These are phyloP conservation scores for Cicer chorassanicum DNA, from an alignment of 306 rosid genomes.

Conservation along the genomic window DNA sequence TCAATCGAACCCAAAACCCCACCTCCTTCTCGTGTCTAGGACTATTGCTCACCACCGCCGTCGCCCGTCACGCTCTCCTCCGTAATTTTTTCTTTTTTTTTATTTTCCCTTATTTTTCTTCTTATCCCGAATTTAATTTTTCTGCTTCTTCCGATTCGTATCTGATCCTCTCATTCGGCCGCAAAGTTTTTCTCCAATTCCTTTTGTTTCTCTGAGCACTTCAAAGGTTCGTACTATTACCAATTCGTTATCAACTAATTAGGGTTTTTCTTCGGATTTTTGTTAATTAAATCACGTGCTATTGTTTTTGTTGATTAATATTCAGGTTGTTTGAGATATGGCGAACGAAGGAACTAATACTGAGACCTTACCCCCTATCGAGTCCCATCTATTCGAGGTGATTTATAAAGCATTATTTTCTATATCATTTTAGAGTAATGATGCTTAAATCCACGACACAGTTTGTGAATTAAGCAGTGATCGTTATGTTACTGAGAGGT, in stretches of 20 bases:
- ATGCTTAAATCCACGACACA: background rate
- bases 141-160: slow-evolving; percentile 44
- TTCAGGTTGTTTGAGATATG: slow-evolving; percentile 61
- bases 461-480: slow-evolving; percentile 23
- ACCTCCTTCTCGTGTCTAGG: background rate
- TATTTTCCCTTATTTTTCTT: slow-evolving; percentile 35
- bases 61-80: background rate
- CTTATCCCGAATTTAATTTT: slow-evolving; percentile 51
- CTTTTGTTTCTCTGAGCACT: slow-evolving; percentile 18
- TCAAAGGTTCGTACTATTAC: slow-evolving; percentile 54
- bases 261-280: slow-evolving; percentile 63
- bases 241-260: slow-evolving; percentile 47
- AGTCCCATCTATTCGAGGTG: slow-evolving; percentile 76
- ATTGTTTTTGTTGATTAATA: slow-evolving; percentile 24
- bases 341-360: slow-evolving; percentile 79
- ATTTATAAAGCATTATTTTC: slow-evolving; percentile 10
- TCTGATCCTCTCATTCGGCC: slow-evolving; percentile 41
- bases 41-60: background rate
- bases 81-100: slow-evolving; percentile 31
- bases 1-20: background rate
- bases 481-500: slow-evolving; percentile 31
- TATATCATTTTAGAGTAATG: background rate
- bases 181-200: background rate
- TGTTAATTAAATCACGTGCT: slow-evolving; percentile 5
- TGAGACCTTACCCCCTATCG: slow-evolving; percentile 68